phyloP scores from a whole-genome alignment of 352 stramenopile genomes.

The Plasmopara halstedii region DNA sequence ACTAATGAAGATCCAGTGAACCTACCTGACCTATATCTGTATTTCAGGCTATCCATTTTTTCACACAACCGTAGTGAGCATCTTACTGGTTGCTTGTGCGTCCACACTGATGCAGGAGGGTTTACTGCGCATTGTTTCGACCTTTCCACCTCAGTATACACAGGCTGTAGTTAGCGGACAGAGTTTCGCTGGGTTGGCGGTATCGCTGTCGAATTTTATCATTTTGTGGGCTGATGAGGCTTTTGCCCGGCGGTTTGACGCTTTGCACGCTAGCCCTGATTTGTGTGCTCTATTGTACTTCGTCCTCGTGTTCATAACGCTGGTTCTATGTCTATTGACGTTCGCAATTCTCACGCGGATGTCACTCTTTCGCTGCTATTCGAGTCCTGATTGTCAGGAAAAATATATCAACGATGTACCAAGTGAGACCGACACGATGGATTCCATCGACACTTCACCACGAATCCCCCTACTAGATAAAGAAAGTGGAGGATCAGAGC shows the following conservation, averaged over 20 bases:
- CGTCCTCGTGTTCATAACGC: conserved; percentile 57
- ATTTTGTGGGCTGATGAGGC: conserved; percentile 49
- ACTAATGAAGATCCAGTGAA: conserved; percentile 3
- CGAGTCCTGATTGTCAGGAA: conserved; percentile 34
- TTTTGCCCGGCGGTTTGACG: conserved; percentile 10
- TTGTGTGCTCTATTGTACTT: conserved; percentile 77
- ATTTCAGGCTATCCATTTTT: conserved; percentile 49
- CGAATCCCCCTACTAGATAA: conserved; percentile 18
- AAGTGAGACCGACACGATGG: conserved; percentile 29
- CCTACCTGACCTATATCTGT: neutral
- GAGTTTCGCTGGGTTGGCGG: conserved; percentile 58
- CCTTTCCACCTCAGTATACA: conserved; percentile 68
- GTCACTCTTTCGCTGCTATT: conserved; percentile 62
- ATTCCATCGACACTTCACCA: conserved; percentile 28
- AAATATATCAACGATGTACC: conserved; percentile 17
- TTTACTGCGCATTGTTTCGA: conserved; percentile 63
- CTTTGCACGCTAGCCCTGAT: conserved; percentile 34
- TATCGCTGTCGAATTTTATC: conserved; percentile 65
- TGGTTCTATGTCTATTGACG: conserved; percentile 42
- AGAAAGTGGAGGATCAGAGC: neutral
- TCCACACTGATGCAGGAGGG: conserved; percentile 79
- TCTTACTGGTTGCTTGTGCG: conserved; percentile 55
- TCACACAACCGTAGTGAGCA: conserved; percentile 63
- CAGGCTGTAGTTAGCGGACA: conserved; percentile 74
- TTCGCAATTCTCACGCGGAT: conserved; percentile 56